Evolutionary conservation across 352 stramenopile species (phyloP).

Genomic region (Pythium plurisporium): DNA sequence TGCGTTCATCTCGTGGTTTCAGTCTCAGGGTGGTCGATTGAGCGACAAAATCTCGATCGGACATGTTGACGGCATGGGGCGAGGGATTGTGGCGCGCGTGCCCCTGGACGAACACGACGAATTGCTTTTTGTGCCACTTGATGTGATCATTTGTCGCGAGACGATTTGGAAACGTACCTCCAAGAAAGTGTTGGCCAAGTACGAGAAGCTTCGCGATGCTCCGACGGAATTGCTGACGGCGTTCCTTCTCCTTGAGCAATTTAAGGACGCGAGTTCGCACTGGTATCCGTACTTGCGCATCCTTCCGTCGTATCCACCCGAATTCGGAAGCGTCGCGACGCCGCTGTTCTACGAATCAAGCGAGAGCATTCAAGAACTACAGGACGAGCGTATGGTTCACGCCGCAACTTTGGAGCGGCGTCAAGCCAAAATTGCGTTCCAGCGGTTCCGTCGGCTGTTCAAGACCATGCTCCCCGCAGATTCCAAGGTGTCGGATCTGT

Average conservation of each 20-base stretch:
- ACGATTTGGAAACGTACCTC: constrained; percentile 12
- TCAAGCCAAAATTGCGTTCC: constrained; percentile 25
- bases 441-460: constrained; percentile 48
- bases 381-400: constrained; percentile 43
- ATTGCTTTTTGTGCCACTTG: constrained; percentile 17
- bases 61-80: constrained; percentile 14
- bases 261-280: constrained; percentile 29
- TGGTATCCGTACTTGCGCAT: constrained; percentile 60
- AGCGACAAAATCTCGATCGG: constrained; percentile 13
- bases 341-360: constrained; percentile 39
- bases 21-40: constrained; percentile 9
- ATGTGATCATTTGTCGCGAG: constrained; percentile 21
- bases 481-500: background rate
- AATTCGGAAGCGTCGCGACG: constrained; percentile 8
- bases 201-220: constrained; percentile 28
- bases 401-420: constrained; percentile 26
- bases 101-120: constrained; percentile 4
- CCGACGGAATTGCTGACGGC: constrained; percentile 57
- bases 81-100: constrained; percentile 4
- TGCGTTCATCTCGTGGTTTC: constrained; percentile 47
- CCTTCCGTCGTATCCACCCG: constrained; percentile 24
- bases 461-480: constrained; percentile 12
- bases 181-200: constrained; percentile 27
- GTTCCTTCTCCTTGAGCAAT: constrained; percentile 55
- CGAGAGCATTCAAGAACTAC: constrained; percentile 28